Conservation (phyloP, 495 filamentous ascomycete species). For the Podospora pseudopauciseta region DNA sequence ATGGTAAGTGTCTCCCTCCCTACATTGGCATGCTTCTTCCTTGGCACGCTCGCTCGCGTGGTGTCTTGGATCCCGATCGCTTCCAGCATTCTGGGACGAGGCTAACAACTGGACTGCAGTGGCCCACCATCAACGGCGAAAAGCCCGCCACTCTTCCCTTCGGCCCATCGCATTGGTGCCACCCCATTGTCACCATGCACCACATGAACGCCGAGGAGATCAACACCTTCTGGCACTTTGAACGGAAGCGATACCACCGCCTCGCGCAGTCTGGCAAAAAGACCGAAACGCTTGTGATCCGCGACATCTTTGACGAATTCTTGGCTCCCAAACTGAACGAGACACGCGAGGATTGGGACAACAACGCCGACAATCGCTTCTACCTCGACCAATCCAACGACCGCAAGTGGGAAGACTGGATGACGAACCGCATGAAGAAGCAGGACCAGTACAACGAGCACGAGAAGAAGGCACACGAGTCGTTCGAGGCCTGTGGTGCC, state of each 20-base stretch:
- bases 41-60: neutral
- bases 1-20: conserved; percentile 29
- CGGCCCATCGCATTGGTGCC: conserved; percentile 55
- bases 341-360: conserved; percentile 48
- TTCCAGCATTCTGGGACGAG: conserved; percentile 19
- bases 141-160: conserved; percentile 50
- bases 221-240: conserved; percentile 52
- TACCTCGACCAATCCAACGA: conserved; percentile 33
- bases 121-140: conserved; percentile 59
- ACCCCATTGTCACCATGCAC: conserved; percentile 58
- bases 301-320: conserved; percentile 47
- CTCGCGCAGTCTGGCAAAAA: conserved; percentile 6
- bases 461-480: conserved; percentile 39
- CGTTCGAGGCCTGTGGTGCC: conserved; percentile 40
- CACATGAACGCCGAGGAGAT: conserved; percentile 54
- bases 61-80: conserved; percentile 45
- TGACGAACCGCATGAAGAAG: conserved; percentile 31
- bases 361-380: conserved; percentile 40
- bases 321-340: conserved; percentile 33
- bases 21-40: neutral
- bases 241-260: conserved; percentile 34
- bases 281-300: conserved; percentile 31
- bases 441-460: conserved; percentile 27
- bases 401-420: conserved; percentile 25
- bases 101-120: conserved; percentile 29